Evolutionary conservation across 352 stramenopile species (phyloP).

Genomic region (Pythium insidiosum): DNA sequence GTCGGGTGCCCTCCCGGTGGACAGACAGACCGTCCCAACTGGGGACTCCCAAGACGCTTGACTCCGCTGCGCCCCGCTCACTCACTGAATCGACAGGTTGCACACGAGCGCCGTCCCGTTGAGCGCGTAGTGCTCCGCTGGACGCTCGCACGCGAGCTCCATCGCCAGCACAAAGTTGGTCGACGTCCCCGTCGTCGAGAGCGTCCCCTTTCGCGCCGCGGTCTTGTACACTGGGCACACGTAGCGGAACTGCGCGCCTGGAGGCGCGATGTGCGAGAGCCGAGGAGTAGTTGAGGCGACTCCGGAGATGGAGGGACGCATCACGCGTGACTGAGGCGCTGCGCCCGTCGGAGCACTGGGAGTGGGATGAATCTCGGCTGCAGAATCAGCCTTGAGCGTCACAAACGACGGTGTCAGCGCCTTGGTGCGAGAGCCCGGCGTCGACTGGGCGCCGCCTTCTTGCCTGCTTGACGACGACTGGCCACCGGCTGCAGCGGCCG

Average conservation of each 20-base stretch:
- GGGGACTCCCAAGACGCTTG: too few species aligned
- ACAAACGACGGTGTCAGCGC: conserved; percentile 17
- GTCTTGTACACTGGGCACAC: conserved; percentile 93
- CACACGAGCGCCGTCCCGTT: conserved; percentile 87
- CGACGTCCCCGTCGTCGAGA: conserved; percentile 90
- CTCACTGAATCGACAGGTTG: conserved; percentile 48
- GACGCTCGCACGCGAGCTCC: conserved; percentile 68
- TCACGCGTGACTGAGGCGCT: neutral
- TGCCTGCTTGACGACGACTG: too few species aligned
- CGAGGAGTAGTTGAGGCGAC: too few species aligned
- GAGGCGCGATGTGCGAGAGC: neutral
- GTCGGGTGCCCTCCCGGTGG: too few species aligned
- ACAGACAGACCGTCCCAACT: too few species aligned
- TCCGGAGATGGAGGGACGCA: too few species aligned
- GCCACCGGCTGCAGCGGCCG: neutral
- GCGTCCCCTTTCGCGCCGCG: conserved; percentile 70
- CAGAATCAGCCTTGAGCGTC: conserved; percentile 3
- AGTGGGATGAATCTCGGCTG: neutral
- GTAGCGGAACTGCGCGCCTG: conserved; percentile 32
- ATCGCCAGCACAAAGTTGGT: conserved; percentile 92
- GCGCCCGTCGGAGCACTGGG: neutral
- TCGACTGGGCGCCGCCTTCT: neutral
- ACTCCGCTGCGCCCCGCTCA: too few species aligned
- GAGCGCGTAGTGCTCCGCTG: conserved; percentile 81
- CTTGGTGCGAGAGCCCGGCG: conserved; percentile 12